Conservation (phyloP, 331 rosid genomes). For the Erythrophleum ivorense region DNA sequence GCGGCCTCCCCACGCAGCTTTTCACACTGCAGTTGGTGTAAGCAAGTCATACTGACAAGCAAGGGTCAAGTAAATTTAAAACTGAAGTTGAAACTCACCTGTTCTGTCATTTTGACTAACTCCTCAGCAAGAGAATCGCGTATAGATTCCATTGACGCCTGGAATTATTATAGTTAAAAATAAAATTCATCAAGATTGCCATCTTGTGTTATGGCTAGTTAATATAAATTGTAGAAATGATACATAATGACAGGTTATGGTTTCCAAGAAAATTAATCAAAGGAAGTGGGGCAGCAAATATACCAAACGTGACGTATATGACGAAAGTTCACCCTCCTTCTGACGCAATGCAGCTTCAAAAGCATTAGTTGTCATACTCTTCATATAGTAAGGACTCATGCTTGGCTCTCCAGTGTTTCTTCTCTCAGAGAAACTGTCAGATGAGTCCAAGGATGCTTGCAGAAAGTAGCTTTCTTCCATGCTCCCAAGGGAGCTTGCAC, state of each 20-base stretch:
- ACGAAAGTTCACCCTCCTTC: conserved; percentile 99
- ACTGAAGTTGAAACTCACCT: conserved; percentile 53
- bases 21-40: conserved; percentile 72
- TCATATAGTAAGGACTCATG: conserved; percentile 87
- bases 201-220: conserved; percentile 7
- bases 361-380: conserved; percentile 92
- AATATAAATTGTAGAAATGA: not conserved
- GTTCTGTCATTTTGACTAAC: conserved; percentile 93
- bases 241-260: conserved; percentile 10
- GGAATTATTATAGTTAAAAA: conserved; percentile 36
- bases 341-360: conserved; percentile 98
- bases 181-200: conserved; percentile 18
- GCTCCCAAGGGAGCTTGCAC: conserved; percentile 87
- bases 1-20: conserved; percentile 84
- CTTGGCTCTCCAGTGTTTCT: conserved; percentile 73
- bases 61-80: conserved; percentile 20
- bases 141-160: conserved; percentile 94
- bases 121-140: conserved; percentile 99
- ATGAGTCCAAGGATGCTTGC: conserved; percentile 94
- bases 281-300: conserved; percentile 32
- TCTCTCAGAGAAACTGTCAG: conserved; percentile 74
- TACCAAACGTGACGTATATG: conserved; percentile 97
- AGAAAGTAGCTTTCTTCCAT: conserved; percentile 96
- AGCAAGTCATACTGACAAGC: conserved; percentile 35
- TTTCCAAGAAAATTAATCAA: conserved; percentile 7